phyloP scores from a whole-genome alignment of 768 basidiomycete genomes.

The Boletus rubroflammeus region DNA sequence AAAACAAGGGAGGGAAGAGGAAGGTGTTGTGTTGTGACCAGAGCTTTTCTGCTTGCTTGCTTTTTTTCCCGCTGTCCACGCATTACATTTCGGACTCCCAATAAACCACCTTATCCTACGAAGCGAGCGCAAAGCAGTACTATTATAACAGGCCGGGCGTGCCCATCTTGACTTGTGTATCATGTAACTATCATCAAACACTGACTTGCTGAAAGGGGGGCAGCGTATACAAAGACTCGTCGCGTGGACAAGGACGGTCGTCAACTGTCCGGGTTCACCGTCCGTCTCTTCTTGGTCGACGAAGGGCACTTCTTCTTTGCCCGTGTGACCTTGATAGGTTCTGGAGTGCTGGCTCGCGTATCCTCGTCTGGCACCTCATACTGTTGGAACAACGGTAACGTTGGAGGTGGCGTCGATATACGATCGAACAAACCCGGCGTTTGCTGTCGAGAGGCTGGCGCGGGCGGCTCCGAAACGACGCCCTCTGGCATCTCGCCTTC shows the following conservation, averaged over 20 bases:
- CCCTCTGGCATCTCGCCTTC: slow-evolving; percentile 85
- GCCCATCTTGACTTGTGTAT: slow-evolving; percentile 23
- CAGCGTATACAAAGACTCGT: not conserved
- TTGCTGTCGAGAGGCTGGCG: slow-evolving; percentile 26
- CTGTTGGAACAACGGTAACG: slow-evolving; percentile 42
- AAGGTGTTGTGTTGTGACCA: not conserved
- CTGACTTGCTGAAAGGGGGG: not conserved
- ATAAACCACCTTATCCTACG: slow-evolving; percentile 13
- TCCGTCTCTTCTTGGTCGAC: slow-evolving; percentile 68
- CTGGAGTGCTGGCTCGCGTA: slow-evolving; percentile 52
- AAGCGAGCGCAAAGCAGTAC: slow-evolving; percentile 16
- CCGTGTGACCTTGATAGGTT: slow-evolving; percentile 73
- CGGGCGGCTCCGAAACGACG: slow-evolving; percentile 23
- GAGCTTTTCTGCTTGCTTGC: slow-evolving; percentile 14
- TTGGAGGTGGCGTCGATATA: slow-evolving; percentile 35
- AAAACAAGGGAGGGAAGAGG: not conserved
- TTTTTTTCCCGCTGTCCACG: slow-evolving; percentile 7
- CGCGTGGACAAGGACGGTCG: not conserved
- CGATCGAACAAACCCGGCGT: slow-evolving; percentile 28
- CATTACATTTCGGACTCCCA: slow-evolving; percentile 18
- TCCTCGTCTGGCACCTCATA: slow-evolving; percentile 49
- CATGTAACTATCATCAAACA: slow-evolving; percentile 20
- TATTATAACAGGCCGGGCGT: slow-evolving; percentile 15
- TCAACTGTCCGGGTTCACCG: slow-evolving; percentile 27
- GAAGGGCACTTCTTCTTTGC: slow-evolving; percentile 56